Evolutionary conservation across 2,329 filamentous ascomycete genomes (phyloP).

Genomic region (Calonectria ilicicola): DNA sequence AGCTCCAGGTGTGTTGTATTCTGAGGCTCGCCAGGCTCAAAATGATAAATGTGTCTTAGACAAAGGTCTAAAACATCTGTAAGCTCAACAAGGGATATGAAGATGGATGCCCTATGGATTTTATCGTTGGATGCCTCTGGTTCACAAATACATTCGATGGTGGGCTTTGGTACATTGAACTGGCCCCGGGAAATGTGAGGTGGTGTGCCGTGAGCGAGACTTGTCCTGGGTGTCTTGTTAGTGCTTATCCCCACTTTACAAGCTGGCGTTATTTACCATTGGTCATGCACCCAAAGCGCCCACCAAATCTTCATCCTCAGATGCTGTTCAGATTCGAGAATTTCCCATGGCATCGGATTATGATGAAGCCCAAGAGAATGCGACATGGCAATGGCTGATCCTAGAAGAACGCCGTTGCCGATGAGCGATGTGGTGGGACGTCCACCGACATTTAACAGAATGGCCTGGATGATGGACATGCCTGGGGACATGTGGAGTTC

Average conservation of each 20-base stretch:
- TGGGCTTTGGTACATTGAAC: constrained; percentile 61
- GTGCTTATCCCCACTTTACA: background rate
- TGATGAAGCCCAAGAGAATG: constrained; percentile 67
- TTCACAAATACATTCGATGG: constrained; percentile 48
- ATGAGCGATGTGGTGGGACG: constrained; percentile 71
- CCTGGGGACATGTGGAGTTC: constrained; percentile 70
- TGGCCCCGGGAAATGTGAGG: constrained; percentile 58
- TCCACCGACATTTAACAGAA: constrained; percentile 70
- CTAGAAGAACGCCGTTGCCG: constrained; percentile 65
- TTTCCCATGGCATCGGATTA: constrained; percentile 64
- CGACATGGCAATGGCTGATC: constrained; percentile 63
- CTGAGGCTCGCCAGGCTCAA: constrained; percentile 44
- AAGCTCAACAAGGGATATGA: constrained; percentile 58
- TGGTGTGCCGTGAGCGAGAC: constrained; percentile 65
- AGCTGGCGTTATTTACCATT: constrained; percentile 55
- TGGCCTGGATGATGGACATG: constrained; percentile 68
- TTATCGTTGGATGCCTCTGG: constrained; percentile 26
- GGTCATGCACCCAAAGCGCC: constrained; percentile 65
- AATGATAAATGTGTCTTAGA: constrained; percentile 50
- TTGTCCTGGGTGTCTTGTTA: constrained; percentile 53
- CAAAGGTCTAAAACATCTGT: constrained; percentile 53
- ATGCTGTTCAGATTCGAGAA: constrained; percentile 62
- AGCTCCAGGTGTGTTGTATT: constrained; percentile 51
- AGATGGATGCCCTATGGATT: constrained; percentile 50
- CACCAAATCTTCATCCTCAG: constrained; percentile 68